Evolutionary conservation across 192 early-diverging fungal species (phyloP), one percentile per base, ranked within the genome.

Genomic region (Coemansia sp.): DNA sequence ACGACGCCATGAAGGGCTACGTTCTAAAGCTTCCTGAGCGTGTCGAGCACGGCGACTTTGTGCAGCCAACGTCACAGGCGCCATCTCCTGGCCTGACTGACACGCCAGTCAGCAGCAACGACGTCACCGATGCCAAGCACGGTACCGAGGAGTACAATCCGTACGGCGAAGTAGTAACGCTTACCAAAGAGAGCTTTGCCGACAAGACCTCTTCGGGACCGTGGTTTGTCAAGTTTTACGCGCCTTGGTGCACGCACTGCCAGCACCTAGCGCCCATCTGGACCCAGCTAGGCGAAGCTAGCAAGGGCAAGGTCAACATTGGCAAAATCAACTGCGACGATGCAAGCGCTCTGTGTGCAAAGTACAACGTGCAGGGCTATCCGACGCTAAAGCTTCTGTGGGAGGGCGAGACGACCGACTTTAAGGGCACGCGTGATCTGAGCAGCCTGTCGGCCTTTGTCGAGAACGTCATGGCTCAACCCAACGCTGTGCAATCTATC

Each of bases 211-310:
- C 85, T 15, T 69, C 74, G 13, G 87, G 86, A 0, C 90, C 90
- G 13, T 96, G 94, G 94, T 91, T 96, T 63, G 66, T 96, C 34
- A 86, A 93, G 78, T 95, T 95, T 77, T 93, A 91, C 76, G 92
- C 94, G 18, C 94, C 94, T 9, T 94, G 92, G 92, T 95, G 93
- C 70, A 74, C 84, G 20, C 94, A 96, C 75, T 98, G 95, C 84
- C 86, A 94, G 80, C 76, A 83, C 2, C 86, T 98, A 70, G 91
- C 89, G 6, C 95, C 95, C 0, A 82, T 85, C 18, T 97, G 92
- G 87, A 86, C 86, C 9, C 70, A 90, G 45, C 70, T 98, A 58
- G 92, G 86, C 13, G 73, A 73, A 12, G 69, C 68, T 15, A 56
- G 92, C 50, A 83, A 87, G 62, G 87, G 89, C 34, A 82, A 84